Evolutionary conservation across 2,329 filamentous ascomycete genomes (phyloP).

Genomic region (Botrytis fragariae): DNA sequence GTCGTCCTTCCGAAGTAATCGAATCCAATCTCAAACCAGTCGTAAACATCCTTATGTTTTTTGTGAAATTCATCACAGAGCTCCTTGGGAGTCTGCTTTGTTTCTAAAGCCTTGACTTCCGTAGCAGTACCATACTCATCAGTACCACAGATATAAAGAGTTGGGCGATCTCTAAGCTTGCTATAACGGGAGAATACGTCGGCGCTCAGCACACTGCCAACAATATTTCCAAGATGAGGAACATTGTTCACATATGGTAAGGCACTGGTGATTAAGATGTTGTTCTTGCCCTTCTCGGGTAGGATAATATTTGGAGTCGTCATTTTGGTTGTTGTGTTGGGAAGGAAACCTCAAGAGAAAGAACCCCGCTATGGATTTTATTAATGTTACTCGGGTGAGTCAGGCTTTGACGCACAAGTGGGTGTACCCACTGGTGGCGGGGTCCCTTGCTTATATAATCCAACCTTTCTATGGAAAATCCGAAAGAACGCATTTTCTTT

Average conservation of each 20-base stretch:
- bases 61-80: constrained; percentile 92
- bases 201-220: constrained; percentile 82
- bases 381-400: constrained; percentile 14
- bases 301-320: constrained; percentile 47
- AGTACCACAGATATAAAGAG: constrained; percentile 81
- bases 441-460: neutral
- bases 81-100: constrained; percentile 75
- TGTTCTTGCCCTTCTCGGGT: constrained; percentile 72
- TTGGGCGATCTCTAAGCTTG: constrained; percentile 74
- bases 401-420: too few species aligned
- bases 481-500: neutral
- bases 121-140: constrained; percentile 97
- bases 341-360: neutral
- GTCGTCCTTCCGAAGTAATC: constrained; percentile 94
- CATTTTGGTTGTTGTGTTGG: constrained; percentile 28
- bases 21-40: constrained; percentile 95
- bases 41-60: constrained; percentile 85
- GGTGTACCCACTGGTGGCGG: too few species aligned
- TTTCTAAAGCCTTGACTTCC: constrained; percentile 91
- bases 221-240: constrained; percentile 84
- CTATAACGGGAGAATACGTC: constrained; percentile 83
- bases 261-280: constrained; percentile 89
- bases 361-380: constrained; percentile 20
- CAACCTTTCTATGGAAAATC: neutral
- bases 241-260: constrained; percentile 79